Evolutionary conservation across 768 basidiomycete species (phyloP), one percentile per base, ranked within the genome.

Genomic region (Tylopilus sp.): DNA sequence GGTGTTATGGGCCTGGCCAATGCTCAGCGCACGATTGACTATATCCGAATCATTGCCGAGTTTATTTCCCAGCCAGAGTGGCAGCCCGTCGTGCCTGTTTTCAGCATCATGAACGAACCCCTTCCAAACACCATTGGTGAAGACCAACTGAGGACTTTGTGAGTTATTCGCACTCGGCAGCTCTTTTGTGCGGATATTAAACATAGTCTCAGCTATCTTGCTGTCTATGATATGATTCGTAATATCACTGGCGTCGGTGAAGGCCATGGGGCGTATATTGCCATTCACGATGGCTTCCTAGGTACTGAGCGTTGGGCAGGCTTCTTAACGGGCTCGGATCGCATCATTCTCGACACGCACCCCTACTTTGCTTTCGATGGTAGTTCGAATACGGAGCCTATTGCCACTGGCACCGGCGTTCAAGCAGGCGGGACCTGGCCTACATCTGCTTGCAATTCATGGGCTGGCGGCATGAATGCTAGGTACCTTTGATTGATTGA

Each of bases 1-100:
- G 84, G 85, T 17, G 81, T 83, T 48, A 93, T 93, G 91, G 91
- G 91, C 15, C 59, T 91, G 43, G 89, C 90, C 40, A 94, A 94
- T 62, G 92, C 88, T 10, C 78, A 93, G 67, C 77, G 91, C 21
- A 78, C 86, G 15, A 72, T 93, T 33, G 79, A 87, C 65, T 85
- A 87, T 59, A 82, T 94, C 54, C 79, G 91, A 22, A 75, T 85
- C 31, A 69, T 89, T 56, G 78, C 81, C 42, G 85, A 89, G 70
- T 95, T 95, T 73, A 84, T 95, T 65, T 79, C 81, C 3, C 88
- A 91, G 66, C 80, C 85, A 57, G 74, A 81, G 59, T 91, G 86
- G 73, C 73, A 70, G 50, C 72, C 85, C 48, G 78, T 91, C 10
- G 71, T 86, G 33, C 76, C 76, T 12, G 65, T 81, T 48, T 82